Conservation (phyloP, 2,329 filamentous ascomycete species). For the Tolypocladium paradoxum region DNA sequence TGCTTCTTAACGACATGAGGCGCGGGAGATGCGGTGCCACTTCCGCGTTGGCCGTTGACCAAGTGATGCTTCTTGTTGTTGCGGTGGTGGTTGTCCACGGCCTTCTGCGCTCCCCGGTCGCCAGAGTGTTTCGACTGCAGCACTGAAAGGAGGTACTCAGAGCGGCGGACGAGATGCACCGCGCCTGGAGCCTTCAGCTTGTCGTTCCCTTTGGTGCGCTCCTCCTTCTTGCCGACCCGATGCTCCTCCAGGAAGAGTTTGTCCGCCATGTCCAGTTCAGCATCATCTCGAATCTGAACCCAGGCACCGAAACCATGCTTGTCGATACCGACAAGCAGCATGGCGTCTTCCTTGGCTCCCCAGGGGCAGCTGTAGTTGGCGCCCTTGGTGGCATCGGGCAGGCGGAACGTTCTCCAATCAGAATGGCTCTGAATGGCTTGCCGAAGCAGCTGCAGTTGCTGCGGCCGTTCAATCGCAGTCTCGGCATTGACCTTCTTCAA, state of each 20-base stretch:
- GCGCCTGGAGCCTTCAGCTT: slow-evolving; percentile 90
- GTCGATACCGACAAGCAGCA: slow-evolving; percentile 90
- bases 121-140: slow-evolving; percentile 74
- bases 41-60: slow-evolving; percentile 49
- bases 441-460: slow-evolving; percentile 76
- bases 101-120: slow-evolving; percentile 64
- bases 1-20: slow-evolving; percentile 37
- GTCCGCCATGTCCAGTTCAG: slow-evolving; percentile 72
- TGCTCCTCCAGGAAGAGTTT: slow-evolving; percentile 97
- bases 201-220: slow-evolving; percentile 67
- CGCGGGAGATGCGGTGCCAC: slow-evolving; percentile 61
- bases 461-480: slow-evolving; percentile 83
- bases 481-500: slow-evolving; percentile 94
- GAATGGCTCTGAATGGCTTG: slow-evolving; percentile 55
- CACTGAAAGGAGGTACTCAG: slow-evolving; percentile 92
- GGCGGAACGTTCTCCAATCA: slow-evolving; percentile 71
- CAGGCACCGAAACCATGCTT: slow-evolving; percentile 93
- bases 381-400: slow-evolving; percentile 84
- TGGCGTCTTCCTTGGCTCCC: slow-evolving; percentile 89
- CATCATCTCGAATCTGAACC: slow-evolving; percentile 86
- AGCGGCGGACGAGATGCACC: slow-evolving; percentile 87
- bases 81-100: slow-evolving; percentile 85
- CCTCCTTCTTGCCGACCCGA: slow-evolving; percentile 94
- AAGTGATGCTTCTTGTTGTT: slow-evolving; percentile 72
- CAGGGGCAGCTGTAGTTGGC: slow-evolving; percentile 87